phyloP scores from a whole-genome alignment of 306 rosid species.

The Lablab purpureus region DNA sequence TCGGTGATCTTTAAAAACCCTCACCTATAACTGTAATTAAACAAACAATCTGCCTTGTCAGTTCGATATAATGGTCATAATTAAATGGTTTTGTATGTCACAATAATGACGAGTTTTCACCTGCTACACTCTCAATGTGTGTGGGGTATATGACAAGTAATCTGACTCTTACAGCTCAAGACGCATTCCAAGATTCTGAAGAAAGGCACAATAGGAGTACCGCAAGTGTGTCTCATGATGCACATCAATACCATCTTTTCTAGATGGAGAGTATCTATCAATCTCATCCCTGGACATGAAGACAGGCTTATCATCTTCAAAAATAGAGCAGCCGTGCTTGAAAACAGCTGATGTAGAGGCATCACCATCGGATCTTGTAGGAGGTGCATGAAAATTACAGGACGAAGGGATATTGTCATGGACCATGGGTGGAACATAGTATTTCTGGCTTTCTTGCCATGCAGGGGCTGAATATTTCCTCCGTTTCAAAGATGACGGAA shows the following conservation, averaged over 20 bases:
- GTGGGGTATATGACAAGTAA: background rate
- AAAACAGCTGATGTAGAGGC: constrained; percentile 58
- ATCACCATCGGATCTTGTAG: constrained; percentile 57
- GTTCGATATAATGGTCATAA: background rate
- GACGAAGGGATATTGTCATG: constrained; percentile 54
- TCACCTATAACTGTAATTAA: background rate
- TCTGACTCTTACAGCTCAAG: constrained; percentile 81
- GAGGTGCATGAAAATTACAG: constrained; percentile 52
- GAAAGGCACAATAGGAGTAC: constrained; percentile 90
- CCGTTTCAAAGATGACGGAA: constrained; percentile 66
- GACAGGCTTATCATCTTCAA: constrained; percentile 76
- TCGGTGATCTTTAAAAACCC: background rate
- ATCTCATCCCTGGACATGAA: constrained; percentile 96
- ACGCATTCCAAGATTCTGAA: constrained; percentile 88
- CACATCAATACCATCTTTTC: constrained; percentile 93
- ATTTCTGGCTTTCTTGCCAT: constrained; percentile 70
- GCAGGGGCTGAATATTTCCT: constrained; percentile 74
- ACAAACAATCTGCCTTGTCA: background rate
- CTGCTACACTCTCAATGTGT: background rate
- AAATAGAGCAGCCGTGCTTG: constrained; percentile 66
- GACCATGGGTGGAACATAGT: constrained; percentile 54
- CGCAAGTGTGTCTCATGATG: constrained; percentile 89
- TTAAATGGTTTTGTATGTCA: background rate
- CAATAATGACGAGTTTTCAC: background rate
- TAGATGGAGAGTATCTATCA: constrained; percentile 93